Base-by-base conservation (phyloP, 116 monocot genomes). In the Trichopus zeylanicus region DNA sequence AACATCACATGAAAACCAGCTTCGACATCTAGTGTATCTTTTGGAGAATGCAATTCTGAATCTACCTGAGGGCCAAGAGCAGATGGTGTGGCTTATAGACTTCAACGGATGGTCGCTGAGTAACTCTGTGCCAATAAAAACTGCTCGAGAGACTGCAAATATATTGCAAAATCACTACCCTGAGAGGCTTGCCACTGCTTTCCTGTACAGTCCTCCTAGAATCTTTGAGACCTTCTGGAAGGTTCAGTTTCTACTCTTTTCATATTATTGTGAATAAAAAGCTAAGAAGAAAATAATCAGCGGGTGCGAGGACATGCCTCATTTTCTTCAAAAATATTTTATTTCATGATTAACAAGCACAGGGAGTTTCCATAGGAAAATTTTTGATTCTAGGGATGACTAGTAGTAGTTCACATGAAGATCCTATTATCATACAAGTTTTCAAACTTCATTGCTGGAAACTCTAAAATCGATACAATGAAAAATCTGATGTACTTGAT, bases 181-280 rank as follows among this genome's bases (percentile, higher is more conserved):
- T 27, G 90, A 97, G 72, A 71, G 95, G 60, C 81, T 97, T 23
- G 69, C 64, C 26, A 13, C 59, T 46, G 87, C 79, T 23, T 77
- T 81, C 61, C 42, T 97, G 6, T 87, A 67, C 64, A 81, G 81
- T 31, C 87, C 95, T 42, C 95, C 95, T 1, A 79, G 70, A 63
- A 78, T 97, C 20, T 91, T 97, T 48, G 91, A 79, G 46, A 31
- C 84, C 26, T 97, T 97, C 65, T 97, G 83, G 84, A 97, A 95
- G 87, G 95, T 84, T 29, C 38, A 53, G 31, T 37, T 13, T 56
- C 60, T 67, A 10, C 39, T 25, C 26, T 53, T 16, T n/a, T n/a
- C n/a, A n/a, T n/a, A n/a, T n/a, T n/a, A n/a, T n/a, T n/a, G n/a
- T n/a, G n/a, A n/a, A n/a, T n/a, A n/a, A n/a, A n/a, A n/a, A n/a